Evolutionary conservation across 2,329 filamentous ascomycete species (phyloP).

Genomic region (Blastomyces parvus): DNA sequence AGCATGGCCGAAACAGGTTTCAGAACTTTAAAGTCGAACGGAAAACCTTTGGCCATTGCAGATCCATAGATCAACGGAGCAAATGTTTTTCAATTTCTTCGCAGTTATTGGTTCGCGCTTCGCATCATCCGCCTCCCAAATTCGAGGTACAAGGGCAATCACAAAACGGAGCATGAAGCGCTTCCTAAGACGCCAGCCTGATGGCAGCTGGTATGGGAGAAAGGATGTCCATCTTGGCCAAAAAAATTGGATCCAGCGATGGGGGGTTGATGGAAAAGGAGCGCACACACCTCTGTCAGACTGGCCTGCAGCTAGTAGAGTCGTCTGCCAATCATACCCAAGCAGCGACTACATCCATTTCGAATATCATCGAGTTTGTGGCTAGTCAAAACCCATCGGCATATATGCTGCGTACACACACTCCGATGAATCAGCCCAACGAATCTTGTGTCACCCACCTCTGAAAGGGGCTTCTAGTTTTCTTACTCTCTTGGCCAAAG

Average conservation of each 20-base stretch:
- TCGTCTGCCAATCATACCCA: constrained; percentile 1
- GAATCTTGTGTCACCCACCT: constrained; percentile 8
- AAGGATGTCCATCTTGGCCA: background rate
- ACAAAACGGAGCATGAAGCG: background rate
- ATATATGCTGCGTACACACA: background rate
- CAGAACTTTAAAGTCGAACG: background rate
- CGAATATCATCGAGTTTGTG: background rate
- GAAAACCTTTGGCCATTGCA: constrained; percentile 3
- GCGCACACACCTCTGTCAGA: background rate
- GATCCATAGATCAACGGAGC: background rate
- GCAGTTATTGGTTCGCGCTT: constrained; percentile 3
- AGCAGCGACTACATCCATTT: background rate
- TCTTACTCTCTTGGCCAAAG: background rate
- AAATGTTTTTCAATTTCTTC: background rate
- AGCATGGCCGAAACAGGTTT: constrained; percentile 5
- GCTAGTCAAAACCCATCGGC: constrained; percentile 2
- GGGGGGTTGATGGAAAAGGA: background rate
- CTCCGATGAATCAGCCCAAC: constrained; percentile 2
- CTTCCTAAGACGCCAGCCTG: background rate
- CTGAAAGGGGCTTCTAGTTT: background rate
- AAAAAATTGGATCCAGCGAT: background rate
- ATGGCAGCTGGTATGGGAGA: background rate
- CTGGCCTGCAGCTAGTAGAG: background rate
- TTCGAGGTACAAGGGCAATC: background rate
- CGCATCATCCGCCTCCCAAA: background rate